Evolutionary conservation across 768 basidiomycete species (phyloP), one percentile per base, ranked within the genome.

Genomic region (Mycena metata): DNA sequence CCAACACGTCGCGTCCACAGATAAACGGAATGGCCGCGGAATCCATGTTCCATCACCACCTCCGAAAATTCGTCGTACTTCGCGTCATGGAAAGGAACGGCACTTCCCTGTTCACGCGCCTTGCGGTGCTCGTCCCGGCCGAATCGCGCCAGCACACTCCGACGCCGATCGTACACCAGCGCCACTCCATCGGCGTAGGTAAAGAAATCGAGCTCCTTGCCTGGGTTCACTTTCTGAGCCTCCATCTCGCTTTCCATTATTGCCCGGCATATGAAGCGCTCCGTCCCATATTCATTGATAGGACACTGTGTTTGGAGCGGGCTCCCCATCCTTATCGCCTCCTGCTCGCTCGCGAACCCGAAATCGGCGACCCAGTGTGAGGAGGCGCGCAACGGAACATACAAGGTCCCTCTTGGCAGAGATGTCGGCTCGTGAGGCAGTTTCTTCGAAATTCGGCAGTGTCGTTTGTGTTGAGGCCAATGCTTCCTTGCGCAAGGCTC

Each of bases 311-410:
- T 35, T 10, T 46, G 42, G 39, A 39, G 24, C 5, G 67, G 63
- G 15, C 70, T 67, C 39, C 69, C 67, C 46, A 67, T 47, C 56
- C 67, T 65, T 35, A 74, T 46, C 0, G 67, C 47, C 58, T 74
- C 73, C 41, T 69, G 70, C 59, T 71, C 72, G 11, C 52, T 55
- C 16, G 72, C 66, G 57, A 73, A 74, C 3, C 72, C 72, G 23
- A 50, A 60, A 21, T 74, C 70, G 9, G 56, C 33, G 36, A 73
- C 63, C 59, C 68, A 71, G 24, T 71, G 57, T 39, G 67, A 51
- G 50, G 61, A 74, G 15, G 72, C 62, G 23, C 69, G 69, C 15
- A 69, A 55, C 24, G 72, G 67, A 10, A 71, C 30, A 58, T 74
- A 73, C 11, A 73, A 60, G 3, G 51, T n/a, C n/a, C 70, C 12